These are phyloP conservation scores for Fraxinus anomala DNA, from an alignment of 257 asterid species.

Conservation along the genomic window DNA sequence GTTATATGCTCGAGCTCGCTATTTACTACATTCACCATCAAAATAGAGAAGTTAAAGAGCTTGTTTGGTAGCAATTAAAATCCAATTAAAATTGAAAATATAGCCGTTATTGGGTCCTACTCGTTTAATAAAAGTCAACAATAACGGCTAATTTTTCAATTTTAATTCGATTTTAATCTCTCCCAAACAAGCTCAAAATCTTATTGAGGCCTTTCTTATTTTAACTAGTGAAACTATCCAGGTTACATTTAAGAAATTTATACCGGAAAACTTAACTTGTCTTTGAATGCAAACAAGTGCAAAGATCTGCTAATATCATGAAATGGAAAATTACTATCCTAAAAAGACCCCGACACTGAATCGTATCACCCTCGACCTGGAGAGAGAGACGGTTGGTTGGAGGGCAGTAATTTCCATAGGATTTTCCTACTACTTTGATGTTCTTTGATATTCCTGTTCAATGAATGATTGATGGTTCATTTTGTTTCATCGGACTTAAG, in stretches of 20 bases:
- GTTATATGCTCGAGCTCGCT: constrained; percentile 1
- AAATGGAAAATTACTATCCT: not conserved
- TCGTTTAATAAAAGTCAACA: too few species aligned
- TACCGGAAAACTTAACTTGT: not conserved
- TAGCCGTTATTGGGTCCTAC: too few species aligned
- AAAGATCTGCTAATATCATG: not conserved
- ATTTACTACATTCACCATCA: constrained; percentile 3
- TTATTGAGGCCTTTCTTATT: constrained; percentile 21
- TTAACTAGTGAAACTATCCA: constrained; percentile 18
- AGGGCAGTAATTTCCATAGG: not conserved
- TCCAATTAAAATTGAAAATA: too few species aligned
- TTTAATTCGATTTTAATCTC: too few species aligned
- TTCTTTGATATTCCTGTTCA: not conserved
- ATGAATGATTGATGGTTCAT: constrained; percentile 12
- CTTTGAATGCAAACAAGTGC: not conserved
- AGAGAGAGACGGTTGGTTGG: not conserved
- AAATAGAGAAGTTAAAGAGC: not conserved
- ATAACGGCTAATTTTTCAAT: too few species aligned
- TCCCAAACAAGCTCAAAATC: not conserved
- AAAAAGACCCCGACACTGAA: not conserved
- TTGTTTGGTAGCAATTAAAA: too few species aligned
- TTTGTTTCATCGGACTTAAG: constrained; percentile 2
- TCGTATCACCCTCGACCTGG: not conserved
- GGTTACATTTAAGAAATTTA: constrained; percentile 15
- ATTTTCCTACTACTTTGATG: constrained; percentile 8